phyloP scores from a whole-genome alignment of 2,329 filamentous ascomycete species.

The Purpureocillium takamizusanense region DNA sequence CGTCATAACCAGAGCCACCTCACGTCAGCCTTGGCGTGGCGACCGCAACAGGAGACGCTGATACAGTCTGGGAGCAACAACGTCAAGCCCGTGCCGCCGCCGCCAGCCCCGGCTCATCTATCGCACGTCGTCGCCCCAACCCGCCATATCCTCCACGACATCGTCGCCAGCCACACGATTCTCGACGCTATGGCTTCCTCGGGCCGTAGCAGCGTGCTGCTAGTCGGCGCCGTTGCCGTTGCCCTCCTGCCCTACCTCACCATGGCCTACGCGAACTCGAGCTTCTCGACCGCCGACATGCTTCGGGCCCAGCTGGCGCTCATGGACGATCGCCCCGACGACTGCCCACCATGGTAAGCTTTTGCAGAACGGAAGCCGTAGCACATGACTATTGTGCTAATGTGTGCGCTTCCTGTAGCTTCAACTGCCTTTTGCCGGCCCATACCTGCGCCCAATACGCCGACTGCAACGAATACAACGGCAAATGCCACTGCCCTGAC shows the following conservation, averaged over 20 bases:
- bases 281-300: conserved; percentile 52
- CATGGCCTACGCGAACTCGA: conserved; percentile 37
- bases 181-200: conserved; percentile 28
- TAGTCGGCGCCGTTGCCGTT: conserved; percentile 27
- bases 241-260: conserved; percentile 29
- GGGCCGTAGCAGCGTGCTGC: conserved; percentile 19
- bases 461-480: conserved; percentile 79
- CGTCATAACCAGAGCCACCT: too few species aligned
- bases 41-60: too few species aligned
- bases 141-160: conserved; percentile 3
- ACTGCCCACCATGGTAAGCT: conserved; percentile 68
- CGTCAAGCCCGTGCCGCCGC: too few species aligned
- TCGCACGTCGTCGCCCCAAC: conserved; percentile 27
- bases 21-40: too few species aligned
- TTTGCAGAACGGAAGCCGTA: conserved; percentile 5
- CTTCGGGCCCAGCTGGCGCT: conserved; percentile 59
- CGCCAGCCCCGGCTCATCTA: too few species aligned
- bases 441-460: conserved; percentile 89
- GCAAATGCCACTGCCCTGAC: conserved; percentile 84
- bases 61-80: too few species aligned
- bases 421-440: conserved; percentile 93
- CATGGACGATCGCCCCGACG: conserved; percentile 63
- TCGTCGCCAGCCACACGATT: conserved; percentile 9
- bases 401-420: conserved; percentile 45
- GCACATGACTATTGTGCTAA: too few species aligned